These are phyloP conservation scores for Thinopyrum elongatum DNA, from an alignment of 176 grass and related monocot species.

Conservation along the genomic window DNA sequence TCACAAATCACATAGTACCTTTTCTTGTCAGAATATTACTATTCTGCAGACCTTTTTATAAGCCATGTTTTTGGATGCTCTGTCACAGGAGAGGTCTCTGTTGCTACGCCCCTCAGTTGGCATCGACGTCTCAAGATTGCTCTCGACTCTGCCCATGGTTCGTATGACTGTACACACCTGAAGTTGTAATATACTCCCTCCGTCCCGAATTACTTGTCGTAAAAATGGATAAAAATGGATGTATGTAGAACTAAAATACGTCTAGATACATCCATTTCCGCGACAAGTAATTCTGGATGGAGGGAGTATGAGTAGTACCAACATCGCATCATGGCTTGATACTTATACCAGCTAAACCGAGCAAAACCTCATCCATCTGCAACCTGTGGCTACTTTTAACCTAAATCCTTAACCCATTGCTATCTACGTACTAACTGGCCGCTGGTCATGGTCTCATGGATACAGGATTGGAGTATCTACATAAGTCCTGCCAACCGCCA, in stretches of 20 bases:
- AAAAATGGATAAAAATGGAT: too few relatives aligned
- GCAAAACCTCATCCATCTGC: neutral
- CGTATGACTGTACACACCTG: neutral
- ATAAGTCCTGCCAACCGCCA: constrained; percentile 43
- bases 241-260: too few relatives aligned
- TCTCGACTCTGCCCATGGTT: constrained; percentile 49
- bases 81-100: constrained; percentile 17
- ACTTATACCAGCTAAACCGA: neutral
- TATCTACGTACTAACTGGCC: neutral
- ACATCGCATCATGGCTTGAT: neutral
- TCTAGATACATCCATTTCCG: too few relatives aligned
- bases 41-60: neutral
- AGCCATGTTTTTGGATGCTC: neutral
- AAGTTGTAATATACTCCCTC: neutral
- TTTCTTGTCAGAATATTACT: neutral
- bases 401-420: neutral
- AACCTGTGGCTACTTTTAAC: neutral
- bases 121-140: constrained; percentile 53
- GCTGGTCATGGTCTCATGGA: neutral
- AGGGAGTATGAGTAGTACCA: neutral
- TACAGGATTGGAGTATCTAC: constrained; percentile 58
- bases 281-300: too few relatives aligned
- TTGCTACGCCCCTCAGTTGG: constrained; percentile 41
- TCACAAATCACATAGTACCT: neutral
- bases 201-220: too few relatives aligned